Evolutionary conservation across 1,139 yeast genomes (phyloP), one percentile per base, ranked within the genome.

Genomic region (Yamadazyma epiphylla): DNA sequence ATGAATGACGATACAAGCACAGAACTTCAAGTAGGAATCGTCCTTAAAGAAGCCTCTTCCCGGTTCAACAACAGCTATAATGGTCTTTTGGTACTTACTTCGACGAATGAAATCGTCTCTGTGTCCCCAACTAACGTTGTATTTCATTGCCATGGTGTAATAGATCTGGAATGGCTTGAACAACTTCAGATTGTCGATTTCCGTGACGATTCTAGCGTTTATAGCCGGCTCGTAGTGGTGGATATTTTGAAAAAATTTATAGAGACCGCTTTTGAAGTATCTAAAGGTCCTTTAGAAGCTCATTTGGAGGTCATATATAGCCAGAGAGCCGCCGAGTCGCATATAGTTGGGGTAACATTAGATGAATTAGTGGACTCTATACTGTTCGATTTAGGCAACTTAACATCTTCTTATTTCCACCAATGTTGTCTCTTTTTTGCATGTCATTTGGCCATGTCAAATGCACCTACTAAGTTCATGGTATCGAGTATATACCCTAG

Each of bases 41-140:
- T 68, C 2, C 19, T 67, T 2, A 40, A 52, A 27, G 54, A 44
- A 16, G 45, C 64, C 1, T 34, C 43, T 22, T 50, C 69, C 10
- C 49, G 46, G 17, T 68, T 68, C 38, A 58, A 64, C 38, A 60
- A 52, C 24, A 46, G 43, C 33, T 54, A 52, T 32, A 64, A 63
- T 41, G 60, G 60, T 30, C 24, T 60, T 19, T 26, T 50, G 13
- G 60, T 66, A 1, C 45, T 68, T 22, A 55, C 62, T n/a, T 28
- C 42, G 5, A 46, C 50, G n/a, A 65, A 65, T 36, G 54, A 51
- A 15, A 34, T 63, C 3, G 39, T 43, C 4, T 33, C 45, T 5
- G 57, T 65, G 0, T 33, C 53, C 13, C 50, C 68, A 3, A 43
- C 43, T 10, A 38, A 52, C 28, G 38, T 64, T 6, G 50, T 51